Evolutionary conservation across 768 basidiomycete genomes (phyloP).

Genomic region (Leucocoprinus birnbaumii): DNA sequence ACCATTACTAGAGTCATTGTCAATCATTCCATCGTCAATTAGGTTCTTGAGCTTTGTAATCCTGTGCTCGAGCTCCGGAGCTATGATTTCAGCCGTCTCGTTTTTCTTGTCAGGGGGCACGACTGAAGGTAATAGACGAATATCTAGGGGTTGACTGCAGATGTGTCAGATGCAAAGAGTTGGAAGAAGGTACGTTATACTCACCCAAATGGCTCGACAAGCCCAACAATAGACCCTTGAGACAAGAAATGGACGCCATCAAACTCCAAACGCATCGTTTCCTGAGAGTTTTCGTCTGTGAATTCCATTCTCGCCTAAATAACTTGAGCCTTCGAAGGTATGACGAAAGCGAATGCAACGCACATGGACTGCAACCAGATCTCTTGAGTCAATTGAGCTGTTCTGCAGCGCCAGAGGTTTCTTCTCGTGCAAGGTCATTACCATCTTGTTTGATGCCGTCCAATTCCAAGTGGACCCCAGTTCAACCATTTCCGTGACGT

Average conservation of each 20-base stretch:
- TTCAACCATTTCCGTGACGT: conserved; percentile 46
- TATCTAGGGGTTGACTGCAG: conserved; percentile 54
- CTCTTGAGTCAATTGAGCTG: conserved; percentile 29
- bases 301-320: conserved; percentile 70
- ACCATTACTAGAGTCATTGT: conserved; percentile 40
- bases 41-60: conserved; percentile 58
- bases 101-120: conserved; percentile 57
- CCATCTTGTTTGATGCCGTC: conserved; percentile 58
- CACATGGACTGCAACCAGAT: conserved; percentile 65
- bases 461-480: conserved; percentile 66
- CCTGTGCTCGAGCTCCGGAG: conserved; percentile 55
- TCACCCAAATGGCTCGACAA: conserved; percentile 64
- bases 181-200: conserved; percentile 13
- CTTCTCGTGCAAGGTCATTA: conserved; percentile 67
- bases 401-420: conserved; percentile 34
- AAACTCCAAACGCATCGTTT: conserved; percentile 68
- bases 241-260: conserved; percentile 73
- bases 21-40: conserved; percentile 63
- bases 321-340: not conserved
- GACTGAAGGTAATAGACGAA: conserved; percentile 62
- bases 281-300: conserved; percentile 44
- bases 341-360: conserved; percentile 21
- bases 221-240: conserved; percentile 76
- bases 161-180: conserved; percentile 2
- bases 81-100: conserved; percentile 55